Base-by-base conservation (phyloP, 2,329 filamentous ascomycete species). In the Thielaviopsis populi region DNA sequence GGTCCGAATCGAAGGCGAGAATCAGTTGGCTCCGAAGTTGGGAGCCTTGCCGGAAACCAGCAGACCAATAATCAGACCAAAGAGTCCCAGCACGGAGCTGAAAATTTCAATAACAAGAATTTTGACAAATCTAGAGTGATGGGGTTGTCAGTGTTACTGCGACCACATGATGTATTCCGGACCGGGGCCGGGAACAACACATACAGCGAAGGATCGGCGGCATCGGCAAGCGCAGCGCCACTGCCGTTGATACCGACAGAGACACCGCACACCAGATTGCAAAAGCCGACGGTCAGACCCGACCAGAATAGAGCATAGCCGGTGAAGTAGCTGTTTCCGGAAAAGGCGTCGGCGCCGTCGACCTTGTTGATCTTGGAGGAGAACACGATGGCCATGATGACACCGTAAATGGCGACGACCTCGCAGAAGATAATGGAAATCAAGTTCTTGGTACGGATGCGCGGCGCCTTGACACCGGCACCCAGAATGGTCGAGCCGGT, bases 391-490 rank as follows among this genome's bases (percentile, higher is more conserved):
- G 91, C 88, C 91, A 99, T 99, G 78, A 99, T 99, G 76, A 99
- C 92, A 71, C 95, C 95, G 81, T 99, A 99, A 75, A 99, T 99
- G 76, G 94, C 94, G 72, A 99, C 94, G 72, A 99, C 94, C 78
- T 99, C 94, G 80, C 94, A 99, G 79, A 99, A 99, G 78, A 99
- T 97, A 76, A 99, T 99, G 71, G 92, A 97, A 74, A 99, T 97
- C 72, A 99, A 77, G 80, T 99, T 99, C 85, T 99, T 99, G 68
- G 94, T 99, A 74, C 94, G 89, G 77, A 99, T 99, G 71, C 94
- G 88, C 43, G 95, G 95, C 56, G 94, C 92, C 76, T 89, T 92
- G 72, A 99, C 94, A 79, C 94, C 94, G 70, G 89, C 94, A 72
- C 95, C 95, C 69, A 99, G 83, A 74, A 99, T 99, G 65, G 94